phyloP scores from a whole-genome alignment of 148 eudicot genomes.

The Rhododendron henanense region DNA sequence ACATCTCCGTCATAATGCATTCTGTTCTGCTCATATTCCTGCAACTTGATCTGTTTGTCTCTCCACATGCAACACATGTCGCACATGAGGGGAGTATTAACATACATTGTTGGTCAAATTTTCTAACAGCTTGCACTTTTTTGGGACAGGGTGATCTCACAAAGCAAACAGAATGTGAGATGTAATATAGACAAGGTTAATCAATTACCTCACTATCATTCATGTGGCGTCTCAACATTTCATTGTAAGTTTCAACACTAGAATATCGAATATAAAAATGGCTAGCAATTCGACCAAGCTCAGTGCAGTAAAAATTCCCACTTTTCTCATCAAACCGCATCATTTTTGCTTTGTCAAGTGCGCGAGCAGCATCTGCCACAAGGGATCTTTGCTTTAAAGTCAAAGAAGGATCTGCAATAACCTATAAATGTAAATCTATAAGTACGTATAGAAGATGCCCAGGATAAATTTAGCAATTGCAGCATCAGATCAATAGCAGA shows the following conservation, averaged over 20 bases:
- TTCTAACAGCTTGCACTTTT: background rate
- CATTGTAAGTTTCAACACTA: slow-evolving; percentile 98
- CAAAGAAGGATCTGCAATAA: slow-evolving; percentile 94
- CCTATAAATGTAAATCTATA: slow-evolving; percentile 34
- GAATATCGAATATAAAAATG: slow-evolving; percentile 98
- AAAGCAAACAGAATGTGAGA: background rate
- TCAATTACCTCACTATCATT: slow-evolving; percentile 83
- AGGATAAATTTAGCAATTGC: background rate
- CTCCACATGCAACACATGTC: background rate
- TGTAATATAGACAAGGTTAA: background rate
- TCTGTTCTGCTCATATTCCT: background rate
- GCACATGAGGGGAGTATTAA: background rate
- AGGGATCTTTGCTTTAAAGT: slow-evolving; percentile 90
- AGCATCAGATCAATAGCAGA: background rate
- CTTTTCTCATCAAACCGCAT: slow-evolving; percentile 99
- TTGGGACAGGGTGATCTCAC: background rate
- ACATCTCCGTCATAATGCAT: background rate
- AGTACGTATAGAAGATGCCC: background rate
- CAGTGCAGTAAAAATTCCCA: slow-evolving; percentile 96
- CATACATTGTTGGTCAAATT: background rate
- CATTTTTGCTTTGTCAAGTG: slow-evolving; percentile 99
- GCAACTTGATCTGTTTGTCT: background rate
- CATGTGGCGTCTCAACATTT: slow-evolving; percentile 93
- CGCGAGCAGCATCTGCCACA: slow-evolving; percentile 90
- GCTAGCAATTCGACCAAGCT: slow-evolving; percentile 99